phyloP scores from a whole-genome alignment of 2,329 filamentous ascomycete species.

The Myrmaecium sp. region DNA sequence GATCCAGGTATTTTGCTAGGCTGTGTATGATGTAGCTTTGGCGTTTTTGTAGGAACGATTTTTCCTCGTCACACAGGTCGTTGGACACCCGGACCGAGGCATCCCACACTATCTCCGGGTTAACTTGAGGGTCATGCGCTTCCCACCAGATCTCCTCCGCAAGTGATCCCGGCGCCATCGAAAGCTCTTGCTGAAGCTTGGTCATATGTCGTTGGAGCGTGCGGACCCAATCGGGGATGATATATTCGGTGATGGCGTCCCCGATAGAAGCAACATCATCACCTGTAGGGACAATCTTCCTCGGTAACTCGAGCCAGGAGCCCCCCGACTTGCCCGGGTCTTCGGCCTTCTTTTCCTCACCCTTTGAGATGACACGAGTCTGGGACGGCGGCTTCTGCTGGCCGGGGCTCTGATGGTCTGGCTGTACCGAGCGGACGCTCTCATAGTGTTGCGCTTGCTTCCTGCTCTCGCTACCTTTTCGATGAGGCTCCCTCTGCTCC shows the following conservation, averaged over 20 bases:
- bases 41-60: constrained; percentile 52
- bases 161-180: constrained; percentile 71
- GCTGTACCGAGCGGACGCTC: constrained; percentile 5
- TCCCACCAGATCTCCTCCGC: constrained; percentile 90
- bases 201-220: constrained; percentile 57
- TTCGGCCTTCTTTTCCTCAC: constrained; percentile 10
- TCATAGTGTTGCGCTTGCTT: constrained; percentile 7
- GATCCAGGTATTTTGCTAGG: constrained; percentile 63
- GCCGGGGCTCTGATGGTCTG: constrained; percentile 8
- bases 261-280: constrained; percentile 21
- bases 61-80: constrained; percentile 70
- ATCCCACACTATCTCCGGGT: constrained; percentile 75
- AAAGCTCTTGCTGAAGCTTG: constrained; percentile 77
- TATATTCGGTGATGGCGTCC: constrained; percentile 45
- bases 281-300: constrained; percentile 13
- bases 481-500: neutral
- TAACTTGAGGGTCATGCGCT: constrained; percentile 63
- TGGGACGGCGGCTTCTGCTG: constrained; percentile 18
- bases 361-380: constrained; percentile 11
- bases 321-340: constrained; percentile 7
- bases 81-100: constrained; percentile 68
- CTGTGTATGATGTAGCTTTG: constrained; percentile 52
- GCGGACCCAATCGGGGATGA: constrained; percentile 72
- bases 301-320: constrained; percentile 17
- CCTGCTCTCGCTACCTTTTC: neutral